These are phyloP conservation scores for Tremellales sp. DNA, from an alignment of 1,284 basidiomycete genomes.

Conservation along the genomic window DNA sequence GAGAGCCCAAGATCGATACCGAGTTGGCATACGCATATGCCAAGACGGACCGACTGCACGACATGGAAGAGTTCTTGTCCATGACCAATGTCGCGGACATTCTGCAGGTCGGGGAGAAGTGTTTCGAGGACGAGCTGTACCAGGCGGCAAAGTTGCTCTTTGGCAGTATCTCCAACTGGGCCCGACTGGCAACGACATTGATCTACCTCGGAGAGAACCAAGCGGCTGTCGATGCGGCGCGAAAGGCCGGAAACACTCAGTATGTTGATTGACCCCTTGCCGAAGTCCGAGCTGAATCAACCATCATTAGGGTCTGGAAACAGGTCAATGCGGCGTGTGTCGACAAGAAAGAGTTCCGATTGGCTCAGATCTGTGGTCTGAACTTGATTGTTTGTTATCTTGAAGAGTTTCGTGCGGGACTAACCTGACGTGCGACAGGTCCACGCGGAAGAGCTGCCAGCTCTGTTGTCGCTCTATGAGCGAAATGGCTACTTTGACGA, in stretches of 20 bases:
- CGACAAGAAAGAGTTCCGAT: constrained; percentile 92
- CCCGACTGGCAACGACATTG: constrained; percentile 92
- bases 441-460: constrained; percentile 74
- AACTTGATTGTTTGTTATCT: constrained; percentile 73
- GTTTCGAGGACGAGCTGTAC: constrained; percentile 97
- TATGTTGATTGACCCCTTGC: constrained; percentile 48
- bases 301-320: constrained; percentile 94
- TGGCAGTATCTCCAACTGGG: constrained; percentile 97
- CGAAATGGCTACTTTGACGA: constrained; percentile 91
- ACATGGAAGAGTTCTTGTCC: constrained; percentile 98
- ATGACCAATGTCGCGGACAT: constrained; percentile 99
- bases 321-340: constrained; percentile 98
- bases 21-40: constrained; percentile 95
- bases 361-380: constrained; percentile 97
- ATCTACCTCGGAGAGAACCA: constrained; percentile 99
- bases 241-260: constrained; percentile 99
- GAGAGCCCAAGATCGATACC: constrained; percentile 97
- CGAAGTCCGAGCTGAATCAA: not conserved
- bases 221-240: constrained; percentile 93
- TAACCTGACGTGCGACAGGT: constrained; percentile 18
- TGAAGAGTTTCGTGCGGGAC: not conserved
- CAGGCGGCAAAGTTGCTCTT: constrained; percentile 95
- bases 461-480: constrained; percentile 82
- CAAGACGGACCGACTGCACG: constrained; percentile 92
- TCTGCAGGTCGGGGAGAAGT: constrained; percentile 95